Percentiles rank a stretch among this genome's conserved stretches.
Evolutionary conservation across 2,329 filamentous ascomycete genomes (phyloP).

Genomic region (Penicillium sp.): DNA sequence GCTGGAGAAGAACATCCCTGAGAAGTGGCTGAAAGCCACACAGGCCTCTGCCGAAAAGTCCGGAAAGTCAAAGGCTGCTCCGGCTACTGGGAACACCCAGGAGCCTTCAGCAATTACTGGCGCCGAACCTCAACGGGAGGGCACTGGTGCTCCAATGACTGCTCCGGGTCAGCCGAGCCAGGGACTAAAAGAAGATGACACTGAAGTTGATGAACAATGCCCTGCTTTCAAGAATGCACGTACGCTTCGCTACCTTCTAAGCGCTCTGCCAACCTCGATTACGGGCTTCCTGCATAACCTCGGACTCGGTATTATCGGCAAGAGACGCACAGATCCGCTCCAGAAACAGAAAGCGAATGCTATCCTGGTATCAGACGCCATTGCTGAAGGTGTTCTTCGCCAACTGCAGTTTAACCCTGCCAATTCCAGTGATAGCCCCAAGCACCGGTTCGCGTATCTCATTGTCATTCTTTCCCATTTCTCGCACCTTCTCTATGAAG

Average conservation of each 20-base stretch:
- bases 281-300: constrained; percentile 82
- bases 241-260: constrained; percentile 71
- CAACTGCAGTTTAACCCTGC: constrained; percentile 59
- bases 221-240: constrained; percentile 71
- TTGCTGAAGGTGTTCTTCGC: constrained; percentile 68
- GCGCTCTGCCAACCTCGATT: constrained; percentile 74
- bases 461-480: constrained; percentile 76
- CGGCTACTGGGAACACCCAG: constrained; percentile 24
- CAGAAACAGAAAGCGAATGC: constrained; percentile 63
- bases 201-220: constrained; percentile 28
- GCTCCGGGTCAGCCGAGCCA: constrained; percentile 16
- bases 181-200: constrained; percentile 18
- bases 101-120: constrained; percentile 21
- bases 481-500: constrained; percentile 74
- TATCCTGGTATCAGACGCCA: constrained; percentile 60
- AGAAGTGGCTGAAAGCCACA: constrained; percentile 52
- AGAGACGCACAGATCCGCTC: constrained; percentile 66
- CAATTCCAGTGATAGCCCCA: constrained; percentile 50
- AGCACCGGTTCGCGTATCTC: constrained; percentile 72
- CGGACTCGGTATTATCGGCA: constrained; percentile 75
- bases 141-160: constrained; percentile 18
- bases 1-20: constrained; percentile 70
- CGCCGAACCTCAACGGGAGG: constrained; percentile 26
- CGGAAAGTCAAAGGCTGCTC: constrained; percentile 43
- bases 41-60: constrained; percentile 41